Evolutionary conservation across 2,329 filamentous ascomycete species (phyloP).

Genomic region (Colletotrichum cuscutae): DNA sequence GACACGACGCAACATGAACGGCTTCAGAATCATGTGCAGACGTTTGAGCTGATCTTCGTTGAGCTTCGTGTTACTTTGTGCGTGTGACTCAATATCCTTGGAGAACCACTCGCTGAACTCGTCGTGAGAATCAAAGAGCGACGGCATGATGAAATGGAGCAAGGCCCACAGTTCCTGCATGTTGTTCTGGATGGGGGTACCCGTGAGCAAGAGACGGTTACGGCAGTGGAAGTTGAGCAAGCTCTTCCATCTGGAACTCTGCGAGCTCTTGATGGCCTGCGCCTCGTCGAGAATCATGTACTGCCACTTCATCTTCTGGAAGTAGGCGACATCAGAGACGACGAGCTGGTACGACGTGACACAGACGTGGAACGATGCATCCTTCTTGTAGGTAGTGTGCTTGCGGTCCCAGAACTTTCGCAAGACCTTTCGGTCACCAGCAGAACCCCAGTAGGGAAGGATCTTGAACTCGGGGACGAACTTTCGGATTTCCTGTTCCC

Average conservation of each 20-base stretch:
- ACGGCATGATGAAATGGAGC: constrained; percentile 99
- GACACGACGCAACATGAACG: constrained; percentile 98
- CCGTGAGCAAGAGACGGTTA: constrained; percentile 91
- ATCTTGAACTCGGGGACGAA: constrained; percentile 97
- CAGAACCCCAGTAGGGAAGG: constrained; percentile 96
- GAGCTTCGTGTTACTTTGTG: constrained; percentile 98
- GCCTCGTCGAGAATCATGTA: constrained; percentile 99
- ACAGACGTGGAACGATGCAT: constrained; percentile 94
- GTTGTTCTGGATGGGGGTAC: constrained; percentile 99
- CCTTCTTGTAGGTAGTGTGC: constrained; percentile 93
- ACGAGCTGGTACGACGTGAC: constrained; percentile 98
- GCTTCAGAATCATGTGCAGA: constrained; percentile 98
- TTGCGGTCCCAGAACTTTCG: constrained; percentile 99
- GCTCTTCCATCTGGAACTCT: constrained; percentile 97
- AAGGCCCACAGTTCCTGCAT: constrained; percentile 99
- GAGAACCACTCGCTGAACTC: constrained; percentile 96
- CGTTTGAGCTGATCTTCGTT: constrained; percentile 98
- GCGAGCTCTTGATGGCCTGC: constrained; percentile 98
- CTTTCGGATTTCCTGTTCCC: constrained; percentile 96
- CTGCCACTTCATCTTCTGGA: constrained; percentile 99
- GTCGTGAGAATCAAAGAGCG: constrained; percentile 92
- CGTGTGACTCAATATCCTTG: constrained; percentile 97
- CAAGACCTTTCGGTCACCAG: constrained; percentile 92
- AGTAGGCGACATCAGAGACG: constrained; percentile 94
- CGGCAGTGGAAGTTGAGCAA: constrained; percentile 93